Base-by-base conservation (phyloP, 257 asterid genomes). In the Catharanthus roseus region DNA sequence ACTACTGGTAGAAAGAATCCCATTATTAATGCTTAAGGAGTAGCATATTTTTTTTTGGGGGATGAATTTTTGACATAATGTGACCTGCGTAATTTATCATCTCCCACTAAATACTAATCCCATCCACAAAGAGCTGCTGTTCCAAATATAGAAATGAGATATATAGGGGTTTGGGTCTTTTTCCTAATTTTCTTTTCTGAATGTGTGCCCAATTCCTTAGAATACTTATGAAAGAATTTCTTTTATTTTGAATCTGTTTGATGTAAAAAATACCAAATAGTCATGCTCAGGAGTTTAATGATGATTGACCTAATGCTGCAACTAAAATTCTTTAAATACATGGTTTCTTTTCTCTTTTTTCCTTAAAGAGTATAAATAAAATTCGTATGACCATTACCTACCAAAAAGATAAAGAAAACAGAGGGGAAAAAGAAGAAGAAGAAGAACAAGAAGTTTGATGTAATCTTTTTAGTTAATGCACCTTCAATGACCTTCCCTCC, bases 401-500 rank as follows among this genome's bases (percentile, higher is more conserved):
- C 28, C 55, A 49, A 49, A 13, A 49, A 19, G 55, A 49, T 1
- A 18, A 18, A 49, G 16, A 49, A 19, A 19, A 21, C 5, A 5
- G 19, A 31, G 15, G 16, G 31, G 31, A 57, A 28, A 1, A 29
- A 29, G 12, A 23, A 60, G 13, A n/a, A 21, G 1, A 7, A 31
- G 15, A 31, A 60, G 31, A 57, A 28, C 0, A 29, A 29, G 12
- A 23, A 60, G 13, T 21, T 64, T 65, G 58, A 5, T 15, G 50
- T 31, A 21, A 45, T 67, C 62, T 68, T 68, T 61, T 44, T 26
- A 3, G 53, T 50, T 19, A 33, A 24, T 31, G 23, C 9, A 58
- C 61, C 44, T 33, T 58, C 56, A 21, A 38, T 65, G 79, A 70
- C 63, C 75, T 74, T 76, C 51, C 81, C 50, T 71, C 68, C 73